Conservation (phyloP, 2,329 filamentous ascomycete genomes). For the Onygenales sp. region DNA sequence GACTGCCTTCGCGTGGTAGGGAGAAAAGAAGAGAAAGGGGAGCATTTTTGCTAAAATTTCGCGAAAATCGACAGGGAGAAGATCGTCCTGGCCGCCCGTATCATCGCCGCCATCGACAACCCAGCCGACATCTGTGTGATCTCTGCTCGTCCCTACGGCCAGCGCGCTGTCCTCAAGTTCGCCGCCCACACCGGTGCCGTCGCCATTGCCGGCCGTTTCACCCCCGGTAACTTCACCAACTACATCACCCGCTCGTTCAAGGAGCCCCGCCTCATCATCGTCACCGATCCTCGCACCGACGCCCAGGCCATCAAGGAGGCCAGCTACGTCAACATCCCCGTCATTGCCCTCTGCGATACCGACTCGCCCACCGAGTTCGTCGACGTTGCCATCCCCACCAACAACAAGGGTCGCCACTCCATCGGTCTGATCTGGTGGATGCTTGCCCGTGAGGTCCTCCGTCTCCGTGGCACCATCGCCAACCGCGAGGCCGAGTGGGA, state of each 20-base stretch:
- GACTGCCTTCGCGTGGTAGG: conserved; percentile 19
- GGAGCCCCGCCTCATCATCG: conserved; percentile 98
- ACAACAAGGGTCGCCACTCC: conserved; percentile 99
- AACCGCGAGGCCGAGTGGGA: conserved; percentile 97
- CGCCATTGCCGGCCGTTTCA: conserved; percentile 98
- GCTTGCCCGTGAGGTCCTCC: conserved; percentile 98
- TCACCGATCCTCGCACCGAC: conserved; percentile 98
- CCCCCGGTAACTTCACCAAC: conserved; percentile 99
- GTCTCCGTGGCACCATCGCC: conserved; percentile 92
- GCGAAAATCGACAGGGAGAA: conserved; percentile 68
- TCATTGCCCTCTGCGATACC: conserved; percentile 97
- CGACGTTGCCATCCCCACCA: conserved; percentile 98
- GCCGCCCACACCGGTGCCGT: conserved; percentile 95
- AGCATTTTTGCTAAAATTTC: conserved; percentile 9
- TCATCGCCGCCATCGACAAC: conserved; percentile 99
- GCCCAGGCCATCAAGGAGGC: conserved; percentile 99
- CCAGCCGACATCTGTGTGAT: conserved; percentile 98
- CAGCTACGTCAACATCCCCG: conserved; percentile 99
- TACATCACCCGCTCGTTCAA: conserved; percentile 99
- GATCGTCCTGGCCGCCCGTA: conserved; percentile 96
- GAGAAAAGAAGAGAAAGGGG: neutral
- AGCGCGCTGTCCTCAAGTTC: conserved; percentile 99
- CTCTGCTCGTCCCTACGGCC: conserved; percentile 97
- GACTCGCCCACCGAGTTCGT: conserved; percentile 99
- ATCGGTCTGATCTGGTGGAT: conserved; percentile 99